Conservation (phyloP, 2,329 filamentous ascomycete species). For the Raffaelea ambrosiae region DNA sequence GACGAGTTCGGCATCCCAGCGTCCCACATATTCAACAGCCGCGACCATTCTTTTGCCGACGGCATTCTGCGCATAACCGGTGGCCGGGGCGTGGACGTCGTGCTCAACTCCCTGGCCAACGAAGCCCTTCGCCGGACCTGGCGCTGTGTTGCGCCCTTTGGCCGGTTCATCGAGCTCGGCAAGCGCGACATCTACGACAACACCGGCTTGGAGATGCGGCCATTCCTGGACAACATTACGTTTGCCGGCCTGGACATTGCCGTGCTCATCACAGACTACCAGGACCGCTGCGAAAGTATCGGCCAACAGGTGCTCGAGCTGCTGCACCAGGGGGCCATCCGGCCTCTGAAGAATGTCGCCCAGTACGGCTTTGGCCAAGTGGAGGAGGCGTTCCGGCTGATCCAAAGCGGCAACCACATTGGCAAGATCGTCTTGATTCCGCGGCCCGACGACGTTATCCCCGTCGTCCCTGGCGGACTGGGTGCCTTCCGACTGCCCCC, state of each 20-base stretch:
- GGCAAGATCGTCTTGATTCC: constrained; percentile 27
- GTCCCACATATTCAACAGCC: constrained; percentile 21
- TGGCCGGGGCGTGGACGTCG: constrained; percentile 20
- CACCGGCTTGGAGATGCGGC: constrained; percentile 25
- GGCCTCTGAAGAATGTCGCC: neutral
- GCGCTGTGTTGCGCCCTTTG: constrained; percentile 23
- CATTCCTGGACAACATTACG: constrained; percentile 18
- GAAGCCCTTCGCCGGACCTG: constrained; percentile 21
- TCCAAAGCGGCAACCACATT: constrained; percentile 27
- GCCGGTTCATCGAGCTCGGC: constrained; percentile 26
- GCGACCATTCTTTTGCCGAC: constrained; percentile 17
- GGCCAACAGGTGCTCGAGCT: neutral
- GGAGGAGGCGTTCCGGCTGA: constrained; percentile 24
- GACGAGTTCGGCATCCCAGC: constrained; percentile 18
- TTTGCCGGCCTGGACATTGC: constrained; percentile 10
- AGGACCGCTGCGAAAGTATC: neutral
- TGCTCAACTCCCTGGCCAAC: constrained; percentile 22
- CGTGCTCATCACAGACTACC: neutral
- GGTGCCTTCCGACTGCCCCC: neutral
- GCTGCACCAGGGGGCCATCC: neutral
- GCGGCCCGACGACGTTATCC: neutral
- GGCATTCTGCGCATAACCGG: constrained; percentile 17
- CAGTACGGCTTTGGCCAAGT: neutral
- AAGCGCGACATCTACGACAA: constrained; percentile 24
- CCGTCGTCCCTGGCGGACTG: neutral